Evolutionary conservation across 2,329 filamentous ascomycete species (phyloP).

Genomic region (Exophiala lecanii-corni): DNA sequence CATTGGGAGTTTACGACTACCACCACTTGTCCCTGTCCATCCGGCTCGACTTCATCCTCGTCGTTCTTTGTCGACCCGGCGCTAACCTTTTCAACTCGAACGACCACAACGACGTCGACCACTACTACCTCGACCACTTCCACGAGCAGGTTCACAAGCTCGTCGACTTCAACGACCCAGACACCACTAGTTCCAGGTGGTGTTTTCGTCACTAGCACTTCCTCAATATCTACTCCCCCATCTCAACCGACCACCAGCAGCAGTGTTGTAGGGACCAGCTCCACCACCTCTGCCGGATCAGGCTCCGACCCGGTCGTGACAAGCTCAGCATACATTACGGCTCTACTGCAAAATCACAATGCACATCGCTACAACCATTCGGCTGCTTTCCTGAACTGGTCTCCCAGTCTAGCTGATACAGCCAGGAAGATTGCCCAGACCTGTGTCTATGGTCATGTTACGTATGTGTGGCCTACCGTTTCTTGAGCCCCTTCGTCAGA

Average conservation of each 20-base stretch:
- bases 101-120: slow-evolving; percentile 1
- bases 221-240: not conserved
- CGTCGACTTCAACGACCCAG: too few relatives aligned
- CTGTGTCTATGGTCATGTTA: slow-evolving; percentile 72
- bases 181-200: not conserved
- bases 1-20: slow-evolving; percentile 9
- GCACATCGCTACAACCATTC: slow-evolving; percentile 79
- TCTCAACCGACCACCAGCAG: not conserved
- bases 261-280: not conserved
- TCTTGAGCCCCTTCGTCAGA: not conserved
- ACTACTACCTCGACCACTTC: not conserved
- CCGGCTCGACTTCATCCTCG: not conserved
- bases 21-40: slow-evolving; percentile 16
- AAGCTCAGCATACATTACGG: slow-evolving; percentile 19
- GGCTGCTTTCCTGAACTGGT: slow-evolving; percentile 61
- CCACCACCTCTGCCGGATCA: slow-evolving; percentile 3
- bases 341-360: slow-evolving; percentile 69
- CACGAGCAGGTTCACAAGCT: too few relatives aligned
- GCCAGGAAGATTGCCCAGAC: slow-evolving; percentile 59
- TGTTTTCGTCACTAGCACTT: not conserved
- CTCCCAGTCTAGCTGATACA: slow-evolving; percentile 55
- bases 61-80: not conserved
- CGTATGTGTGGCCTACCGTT: slow-evolving; percentile 69
- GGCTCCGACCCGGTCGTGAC: slow-evolving; percentile 12
- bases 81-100: not conserved